These are phyloP conservation scores for Populus hybrid DNA, from an alignment of 441 rosid species.

Conservation along the genomic window DNA sequence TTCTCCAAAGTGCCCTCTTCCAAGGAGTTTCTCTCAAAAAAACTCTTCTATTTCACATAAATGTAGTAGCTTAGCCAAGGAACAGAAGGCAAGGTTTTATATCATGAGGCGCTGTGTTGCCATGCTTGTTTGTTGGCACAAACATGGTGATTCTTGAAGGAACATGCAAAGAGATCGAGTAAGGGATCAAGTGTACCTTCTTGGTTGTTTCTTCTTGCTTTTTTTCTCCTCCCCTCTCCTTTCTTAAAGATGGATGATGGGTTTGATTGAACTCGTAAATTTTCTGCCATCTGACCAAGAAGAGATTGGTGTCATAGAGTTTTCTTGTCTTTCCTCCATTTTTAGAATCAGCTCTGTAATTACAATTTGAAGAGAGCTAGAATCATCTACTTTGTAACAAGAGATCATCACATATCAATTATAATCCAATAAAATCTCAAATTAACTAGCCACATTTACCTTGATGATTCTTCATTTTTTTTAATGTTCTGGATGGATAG, in stretches of 20 bases:
- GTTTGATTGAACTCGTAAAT: conserved; percentile 18
- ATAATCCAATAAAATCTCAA: conserved; percentile 11
- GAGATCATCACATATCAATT: conserved; percentile 21
- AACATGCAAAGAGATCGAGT: not conserved
- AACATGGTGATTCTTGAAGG: conserved; percentile 76
- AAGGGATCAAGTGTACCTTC: conserved; percentile 9
- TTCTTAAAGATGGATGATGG: conserved; percentile 28
- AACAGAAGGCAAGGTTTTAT: conserved; percentile 91
- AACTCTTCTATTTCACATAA: conserved; percentile 55
- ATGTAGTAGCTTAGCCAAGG: conserved; percentile 86
- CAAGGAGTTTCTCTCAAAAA: conserved; percentile 56
- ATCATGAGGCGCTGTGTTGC: conserved; percentile 98
- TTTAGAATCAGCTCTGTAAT: conserved; percentile 23
- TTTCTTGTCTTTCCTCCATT: too few species aligned
- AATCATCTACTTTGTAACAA: conserved; percentile 35
- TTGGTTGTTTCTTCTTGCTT: not conserved
- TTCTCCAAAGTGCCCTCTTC: conserved; percentile 38
- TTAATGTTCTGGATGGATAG: not conserved
- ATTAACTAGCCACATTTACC: not conserved
- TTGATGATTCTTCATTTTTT: too few species aligned
- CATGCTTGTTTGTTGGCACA: conserved; percentile 99
- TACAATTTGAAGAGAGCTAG: conserved; percentile 32
- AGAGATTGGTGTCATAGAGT: conserved; percentile 15
- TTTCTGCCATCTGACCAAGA: conserved; percentile 23
- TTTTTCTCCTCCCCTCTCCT: not conserved